Percentiles rank a stretch among this genome's conserved stretches.
These are phyloP conservation scores for Diplosphaera chodatii DNA, from an alignment of 139 green algal species.

Conservation along the genomic window DNA sequence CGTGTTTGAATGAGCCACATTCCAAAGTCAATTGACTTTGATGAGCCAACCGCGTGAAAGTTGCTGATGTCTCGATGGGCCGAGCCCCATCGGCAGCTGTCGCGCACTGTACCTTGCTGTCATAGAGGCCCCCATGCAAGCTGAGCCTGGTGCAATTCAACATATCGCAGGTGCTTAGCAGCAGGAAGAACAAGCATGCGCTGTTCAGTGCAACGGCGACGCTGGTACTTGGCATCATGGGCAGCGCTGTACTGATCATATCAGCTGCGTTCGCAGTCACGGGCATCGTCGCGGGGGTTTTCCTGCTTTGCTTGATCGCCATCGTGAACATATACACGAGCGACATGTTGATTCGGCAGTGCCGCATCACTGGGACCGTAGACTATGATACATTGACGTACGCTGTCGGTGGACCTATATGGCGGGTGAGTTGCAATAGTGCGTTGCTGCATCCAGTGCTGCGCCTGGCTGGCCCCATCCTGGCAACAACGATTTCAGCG, in stretches of 20 bases:
- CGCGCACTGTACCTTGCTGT: too few relatives aligned
- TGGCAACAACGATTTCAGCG: too few relatives aligned
- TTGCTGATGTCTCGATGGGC: too few relatives aligned
- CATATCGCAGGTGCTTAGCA: not conserved
- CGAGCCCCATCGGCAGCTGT: too few relatives aligned
- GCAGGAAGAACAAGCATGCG: not conserved
- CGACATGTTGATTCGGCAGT: conserved; percentile 4
- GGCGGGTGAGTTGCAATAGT: not conserved
- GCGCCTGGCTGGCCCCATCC: too few relatives aligned
- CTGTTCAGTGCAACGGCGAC: not conserved
- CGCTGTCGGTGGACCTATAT: not conserved
- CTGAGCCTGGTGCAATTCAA: too few relatives aligned
- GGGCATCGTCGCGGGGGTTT: not conserved
- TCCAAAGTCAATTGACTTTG: too few relatives aligned
- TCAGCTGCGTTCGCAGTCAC: not conserved
- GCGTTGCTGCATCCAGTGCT: too few relatives aligned
- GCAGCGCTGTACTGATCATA: not conserved
- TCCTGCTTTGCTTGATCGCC: conserved; percentile 7
- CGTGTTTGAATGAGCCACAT: too few relatives aligned
- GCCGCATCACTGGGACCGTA: not conserved
- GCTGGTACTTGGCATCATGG: not conserved
- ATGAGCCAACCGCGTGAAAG: too few relatives aligned
- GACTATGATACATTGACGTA: conserved; percentile 12
- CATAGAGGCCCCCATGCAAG: too few relatives aligned
- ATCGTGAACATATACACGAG: conserved; percentile 6